phyloP scores from a whole-genome alignment of 345 rosid genomes.

The Aquilaria malaccensis region DNA sequence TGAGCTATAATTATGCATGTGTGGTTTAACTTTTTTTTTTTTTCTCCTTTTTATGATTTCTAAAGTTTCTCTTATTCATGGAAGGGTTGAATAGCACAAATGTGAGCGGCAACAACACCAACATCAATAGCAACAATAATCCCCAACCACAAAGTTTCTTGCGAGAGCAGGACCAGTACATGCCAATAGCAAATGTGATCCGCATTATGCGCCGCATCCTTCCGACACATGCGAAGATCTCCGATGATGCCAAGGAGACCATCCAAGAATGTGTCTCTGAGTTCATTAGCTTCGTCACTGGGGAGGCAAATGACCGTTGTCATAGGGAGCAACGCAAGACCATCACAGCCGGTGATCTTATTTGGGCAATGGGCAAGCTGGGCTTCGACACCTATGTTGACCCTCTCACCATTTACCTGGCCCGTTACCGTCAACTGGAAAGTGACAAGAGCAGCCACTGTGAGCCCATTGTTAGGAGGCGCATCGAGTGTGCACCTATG shows the following conservation, averaged over 20 bases:
- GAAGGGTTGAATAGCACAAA: no score
- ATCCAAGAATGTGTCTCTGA: constrained; percentile 68
- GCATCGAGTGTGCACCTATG: constrained; percentile 2
- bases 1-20: no score
- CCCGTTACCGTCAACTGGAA: constrained; percentile 45
- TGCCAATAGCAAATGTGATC: constrained; percentile 73
- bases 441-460: constrained; percentile 21
- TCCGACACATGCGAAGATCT: constrained; percentile 54
- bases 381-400: constrained; percentile 55
- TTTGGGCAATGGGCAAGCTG: constrained; percentile 61
- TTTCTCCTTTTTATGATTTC: no score
- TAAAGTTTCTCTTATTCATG: no score
- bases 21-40: no score
- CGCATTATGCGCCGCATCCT: constrained; percentile 59
- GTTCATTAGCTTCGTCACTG: constrained; percentile 66
- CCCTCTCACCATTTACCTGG: constrained; percentile 34
- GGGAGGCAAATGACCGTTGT: constrained; percentile 69
- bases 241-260: constrained; percentile 70
- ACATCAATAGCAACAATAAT: constrained; percentile 1
- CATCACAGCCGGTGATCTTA: constrained; percentile 55
- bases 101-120: not conserved
- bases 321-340: constrained; percentile 70
- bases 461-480: constrained; percentile 10
- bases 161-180: constrained; percentile 58
- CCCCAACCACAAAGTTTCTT: constrained; percentile 14